Evolutionary conservation across 768 basidiomycete genomes (phyloP).

Genomic region (Macrocybe gigantea): DNA sequence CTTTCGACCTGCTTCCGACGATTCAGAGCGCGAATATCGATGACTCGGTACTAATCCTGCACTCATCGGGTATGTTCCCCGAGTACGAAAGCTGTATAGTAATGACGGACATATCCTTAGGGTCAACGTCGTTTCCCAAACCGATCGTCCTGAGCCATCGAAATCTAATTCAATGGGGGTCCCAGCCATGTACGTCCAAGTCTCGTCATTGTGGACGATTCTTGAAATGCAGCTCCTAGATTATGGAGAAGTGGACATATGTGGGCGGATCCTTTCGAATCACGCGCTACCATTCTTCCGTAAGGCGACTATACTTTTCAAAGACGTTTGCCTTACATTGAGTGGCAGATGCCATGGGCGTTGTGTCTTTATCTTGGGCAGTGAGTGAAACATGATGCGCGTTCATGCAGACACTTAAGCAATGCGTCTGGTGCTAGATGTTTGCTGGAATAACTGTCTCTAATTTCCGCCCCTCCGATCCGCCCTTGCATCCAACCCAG

Average conservation of each 20-base stretch:
- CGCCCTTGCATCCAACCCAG: slow-evolving; percentile 15
- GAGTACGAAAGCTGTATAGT: background rate
- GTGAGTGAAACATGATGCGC: slow-evolving; percentile 2
- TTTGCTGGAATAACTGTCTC: slow-evolving; percentile 12
- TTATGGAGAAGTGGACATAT: slow-evolving; percentile 17
- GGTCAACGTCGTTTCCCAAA: slow-evolving; percentile 14
- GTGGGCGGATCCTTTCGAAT: slow-evolving; percentile 13
- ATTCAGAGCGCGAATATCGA: slow-evolving; percentile 2
- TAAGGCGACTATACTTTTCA: slow-evolving; percentile 4
- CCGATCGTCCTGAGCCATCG: slow-evolving; percentile 9
- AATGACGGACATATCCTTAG: background rate
- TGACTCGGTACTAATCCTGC: slow-evolving; percentile 11
- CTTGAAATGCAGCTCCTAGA: slow-evolving; percentile 1
- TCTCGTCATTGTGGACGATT: background rate
- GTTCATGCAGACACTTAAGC: background rate
- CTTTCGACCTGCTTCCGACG: background rate
- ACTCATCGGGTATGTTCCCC: slow-evolving; percentile 13
- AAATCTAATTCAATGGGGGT: slow-evolving; percentile 12
- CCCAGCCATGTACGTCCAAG: slow-evolving; percentile 10
- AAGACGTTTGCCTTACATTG: background rate
- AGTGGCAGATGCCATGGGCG: slow-evolving; percentile 12
- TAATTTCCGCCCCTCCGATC: slow-evolving; percentile 9
- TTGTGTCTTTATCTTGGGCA: slow-evolving; percentile 12
- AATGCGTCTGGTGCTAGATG: background rate
- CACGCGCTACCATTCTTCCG: slow-evolving; percentile 17